These are phyloP conservation scores for Echeveria elegans DNA, from an alignment of 164 flowering plant species.

Conservation along the genomic window DNA sequence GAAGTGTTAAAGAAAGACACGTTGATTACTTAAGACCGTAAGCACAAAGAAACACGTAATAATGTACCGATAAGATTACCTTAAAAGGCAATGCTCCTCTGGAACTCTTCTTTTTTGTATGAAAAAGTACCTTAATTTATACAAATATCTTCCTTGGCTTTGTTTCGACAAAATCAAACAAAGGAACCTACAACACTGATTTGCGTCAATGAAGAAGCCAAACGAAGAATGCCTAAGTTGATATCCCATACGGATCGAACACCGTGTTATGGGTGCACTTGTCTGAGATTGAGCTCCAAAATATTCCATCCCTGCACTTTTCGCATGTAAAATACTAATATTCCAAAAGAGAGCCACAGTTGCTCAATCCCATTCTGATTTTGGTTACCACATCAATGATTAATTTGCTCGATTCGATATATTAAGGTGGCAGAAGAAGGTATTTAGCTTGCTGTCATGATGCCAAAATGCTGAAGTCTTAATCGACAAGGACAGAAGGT, in stretches of 20 bases:
- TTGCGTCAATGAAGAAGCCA: neutral
- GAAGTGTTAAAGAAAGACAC: neutral
- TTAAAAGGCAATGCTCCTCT: neutral
- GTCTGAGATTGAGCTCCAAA: neutral
- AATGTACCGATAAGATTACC: neutral
- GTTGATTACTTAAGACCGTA: neutral
- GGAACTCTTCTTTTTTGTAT: neutral
- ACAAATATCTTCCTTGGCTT: neutral
- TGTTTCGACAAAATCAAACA: neutral
- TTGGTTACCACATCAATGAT: too few species aligned
- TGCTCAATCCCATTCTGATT: too few species aligned
- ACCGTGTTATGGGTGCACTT: neutral
- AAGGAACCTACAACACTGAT: neutral
- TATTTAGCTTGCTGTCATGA: neutral
- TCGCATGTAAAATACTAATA: neutral
- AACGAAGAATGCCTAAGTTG: neutral
- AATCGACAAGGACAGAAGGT: neutral
- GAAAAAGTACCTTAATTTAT: neutral
- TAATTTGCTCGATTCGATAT: neutral
- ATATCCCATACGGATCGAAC: neutral
- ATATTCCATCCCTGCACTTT: neutral
- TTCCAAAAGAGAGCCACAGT: neutral
- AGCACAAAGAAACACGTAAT: neutral
- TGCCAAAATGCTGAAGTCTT: neutral
- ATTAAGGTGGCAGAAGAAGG: neutral